Evolutionary conservation across 2,329 filamentous ascomycete genomes (phyloP).

Genomic region (Venturiaceae sp.): DNA sequence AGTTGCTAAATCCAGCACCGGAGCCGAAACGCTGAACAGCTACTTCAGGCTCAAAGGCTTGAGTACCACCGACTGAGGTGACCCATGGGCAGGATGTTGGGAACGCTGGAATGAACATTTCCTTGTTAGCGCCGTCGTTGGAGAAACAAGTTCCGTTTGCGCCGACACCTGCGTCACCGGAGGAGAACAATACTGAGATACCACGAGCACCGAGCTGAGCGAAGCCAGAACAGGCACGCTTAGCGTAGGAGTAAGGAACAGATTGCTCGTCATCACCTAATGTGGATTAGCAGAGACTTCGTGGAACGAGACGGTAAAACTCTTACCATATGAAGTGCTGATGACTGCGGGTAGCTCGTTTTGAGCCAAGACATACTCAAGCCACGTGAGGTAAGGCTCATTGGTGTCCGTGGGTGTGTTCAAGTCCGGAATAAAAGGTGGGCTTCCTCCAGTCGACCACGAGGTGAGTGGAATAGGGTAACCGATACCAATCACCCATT

Average conservation of each 20-base stretch:
- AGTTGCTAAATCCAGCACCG: constrained; percentile 34
- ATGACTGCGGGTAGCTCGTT: constrained; percentile 26
- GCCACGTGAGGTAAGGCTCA: constrained; percentile 34
- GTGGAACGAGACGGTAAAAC: no score
- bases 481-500: background rate
- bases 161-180: constrained; percentile 28
- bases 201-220: constrained; percentile 29
- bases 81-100: constrained; percentile 39
- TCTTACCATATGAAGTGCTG: constrained; percentile 24
- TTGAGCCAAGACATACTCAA: constrained; percentile 24
- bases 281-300: background rate
- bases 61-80: constrained; percentile 32
- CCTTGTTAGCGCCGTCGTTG: constrained; percentile 29
- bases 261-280: constrained; percentile 27
- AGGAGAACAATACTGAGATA: constrained; percentile 28
- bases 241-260: constrained; percentile 25
- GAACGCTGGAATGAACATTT: constrained; percentile 33
- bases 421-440: background rate
- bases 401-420: constrained; percentile 28
- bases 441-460: constrained; percentile 3
- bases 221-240: constrained; percentile 28
- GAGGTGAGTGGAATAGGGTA: constrained; percentile 8
- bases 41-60: constrained; percentile 17
- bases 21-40: background rate
- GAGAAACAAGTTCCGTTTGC: constrained; percentile 23